A percentile compares a stretch with the other conserved stretches of the same genome.
phyloP scores from a whole-genome alignment of 441 rosid genomes.

The Adansonia madagascariensis region DNA sequence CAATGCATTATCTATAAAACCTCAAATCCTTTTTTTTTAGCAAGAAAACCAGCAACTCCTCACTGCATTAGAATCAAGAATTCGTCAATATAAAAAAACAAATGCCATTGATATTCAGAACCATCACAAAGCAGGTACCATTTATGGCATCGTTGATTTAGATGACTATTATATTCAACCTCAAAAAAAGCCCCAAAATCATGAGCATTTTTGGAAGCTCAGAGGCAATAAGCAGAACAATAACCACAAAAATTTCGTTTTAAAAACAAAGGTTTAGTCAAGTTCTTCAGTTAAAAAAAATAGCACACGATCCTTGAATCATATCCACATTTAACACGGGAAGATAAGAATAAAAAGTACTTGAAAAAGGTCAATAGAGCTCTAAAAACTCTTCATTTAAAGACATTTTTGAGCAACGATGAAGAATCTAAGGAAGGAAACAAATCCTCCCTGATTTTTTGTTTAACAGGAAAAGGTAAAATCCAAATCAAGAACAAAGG shows the following conservation, averaged over 20 bases:
- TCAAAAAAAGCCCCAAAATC: background rate
- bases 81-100: slow-evolving; percentile 4
- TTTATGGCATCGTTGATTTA: background rate
- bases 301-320: slow-evolving; percentile 1
- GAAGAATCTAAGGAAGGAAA: slow-evolving; percentile 6
- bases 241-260: background rate
- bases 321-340: background rate
- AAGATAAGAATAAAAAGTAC: background rate
- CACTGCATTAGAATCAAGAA: slow-evolving; percentile 37
- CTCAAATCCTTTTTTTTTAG: slow-evolving; percentile 23
- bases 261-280: background rate
- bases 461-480: background rate
- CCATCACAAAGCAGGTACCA: background rate
- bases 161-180: background rate
- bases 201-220: background rate
- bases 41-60: slow-evolving; percentile 31
- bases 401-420: background rate
- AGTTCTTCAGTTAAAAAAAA: background rate
- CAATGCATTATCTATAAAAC: slow-evolving; percentile 26
- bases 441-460: background rate
- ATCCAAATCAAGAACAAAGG: slow-evolving; percentile 8
- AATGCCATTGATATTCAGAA: background rate
- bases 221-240: background rate
- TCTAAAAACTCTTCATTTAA: background rate
- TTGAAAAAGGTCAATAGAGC: background rate